Base-by-base conservation (phyloP, 2,329 filamentous ascomycete genomes). In the Epichloe glyceriae region DNA sequence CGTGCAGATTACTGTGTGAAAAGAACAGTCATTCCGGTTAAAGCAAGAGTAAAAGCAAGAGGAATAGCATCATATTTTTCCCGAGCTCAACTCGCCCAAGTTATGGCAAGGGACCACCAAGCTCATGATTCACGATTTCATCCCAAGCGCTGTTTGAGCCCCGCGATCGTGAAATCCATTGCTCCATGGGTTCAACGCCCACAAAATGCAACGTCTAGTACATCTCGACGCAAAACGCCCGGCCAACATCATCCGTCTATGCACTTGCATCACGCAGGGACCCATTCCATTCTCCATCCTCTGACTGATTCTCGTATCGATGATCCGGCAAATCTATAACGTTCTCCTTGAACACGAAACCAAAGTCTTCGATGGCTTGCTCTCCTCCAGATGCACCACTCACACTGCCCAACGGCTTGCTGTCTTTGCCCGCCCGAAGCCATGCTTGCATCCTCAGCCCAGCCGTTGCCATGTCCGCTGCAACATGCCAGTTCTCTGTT, bases 401-500 rank as follows among this genome's bases (percentile, higher is more conserved):
- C 42, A 55, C 47, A 11, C 37, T 47, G 15, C 47, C 50, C 5
- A 40, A 40, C 6, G 47, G 48, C 30, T 52, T 44, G 12, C 5
- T 14, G 37, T 53, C 34, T 22, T 45, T 19, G 2, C 60, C 62
- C 33, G 59, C 60, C 15, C 60, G 60, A 10, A 76, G 58, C 72
- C 73, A 76, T 10, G 61, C 56, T 55, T 73, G 69, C 47, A 76
- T 53, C 26, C 58, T 63, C 53, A 74, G 55, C 3, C 61, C 64
- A 1, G 63, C 64, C 14, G 59, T 60, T 22, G 69, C 67, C 4
- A 69, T 62, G 5, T 64, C 64, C 3, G 63, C 61, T 1, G 64
- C 65, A 11, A 74, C 62, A 45, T 72, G 69, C 74, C 74, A 77
- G 53, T 73, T 71, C 46, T 75, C 73, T 34, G 74, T 62, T 0